Conservation (phyloP, 257 asterid species). For the Craterostigma plantagineum region DNA sequence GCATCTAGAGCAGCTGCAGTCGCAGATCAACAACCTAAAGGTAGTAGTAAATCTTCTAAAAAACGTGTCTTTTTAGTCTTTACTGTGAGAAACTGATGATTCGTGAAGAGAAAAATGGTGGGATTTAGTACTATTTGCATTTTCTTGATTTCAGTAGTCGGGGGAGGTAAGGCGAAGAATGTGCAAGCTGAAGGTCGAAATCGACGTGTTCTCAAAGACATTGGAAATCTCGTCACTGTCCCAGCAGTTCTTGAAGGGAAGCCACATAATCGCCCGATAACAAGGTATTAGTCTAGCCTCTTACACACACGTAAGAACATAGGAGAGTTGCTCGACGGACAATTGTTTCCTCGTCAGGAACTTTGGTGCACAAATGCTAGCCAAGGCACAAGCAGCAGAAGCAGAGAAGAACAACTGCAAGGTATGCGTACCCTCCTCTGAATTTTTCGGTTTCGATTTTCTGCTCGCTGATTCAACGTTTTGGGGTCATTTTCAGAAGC, state of each 20-base stretch:
- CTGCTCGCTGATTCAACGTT: background rate
- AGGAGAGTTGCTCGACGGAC: background rate
- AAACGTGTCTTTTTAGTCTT: background rate
- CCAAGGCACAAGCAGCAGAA: constrained; percentile 30
- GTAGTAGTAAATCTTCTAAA: constrained; percentile 7
- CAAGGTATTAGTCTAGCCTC: constrained; percentile 10
- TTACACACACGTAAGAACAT: background rate
- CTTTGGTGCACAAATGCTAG: constrained; percentile 23
- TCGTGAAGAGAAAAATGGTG: background rate
- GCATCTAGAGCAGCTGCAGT: constrained; percentile 24
- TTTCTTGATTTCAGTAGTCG: constrained; percentile 11
- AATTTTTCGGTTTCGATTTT: background rate
- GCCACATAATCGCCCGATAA: constrained; percentile 27
- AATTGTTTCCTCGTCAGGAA: constrained; percentile 11
- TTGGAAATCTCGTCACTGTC: constrained; percentile 44
- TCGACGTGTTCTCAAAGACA: constrained; percentile 48
- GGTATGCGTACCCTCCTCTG: constrained; percentile 16
- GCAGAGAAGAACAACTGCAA: constrained; percentile 19
- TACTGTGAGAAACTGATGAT: background rate
- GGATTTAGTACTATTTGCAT: too few relatives aligned
- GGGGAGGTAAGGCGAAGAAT: constrained; percentile 31
- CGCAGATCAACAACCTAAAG: constrained; percentile 34
- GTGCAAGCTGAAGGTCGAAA: constrained; percentile 28
- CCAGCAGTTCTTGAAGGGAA: constrained; percentile 22
- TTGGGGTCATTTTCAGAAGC: constrained; percentile 22